Evolutionary conservation across 164 flowering plant species (phyloP).

Genomic region (Macadamia integrifolia): DNA sequence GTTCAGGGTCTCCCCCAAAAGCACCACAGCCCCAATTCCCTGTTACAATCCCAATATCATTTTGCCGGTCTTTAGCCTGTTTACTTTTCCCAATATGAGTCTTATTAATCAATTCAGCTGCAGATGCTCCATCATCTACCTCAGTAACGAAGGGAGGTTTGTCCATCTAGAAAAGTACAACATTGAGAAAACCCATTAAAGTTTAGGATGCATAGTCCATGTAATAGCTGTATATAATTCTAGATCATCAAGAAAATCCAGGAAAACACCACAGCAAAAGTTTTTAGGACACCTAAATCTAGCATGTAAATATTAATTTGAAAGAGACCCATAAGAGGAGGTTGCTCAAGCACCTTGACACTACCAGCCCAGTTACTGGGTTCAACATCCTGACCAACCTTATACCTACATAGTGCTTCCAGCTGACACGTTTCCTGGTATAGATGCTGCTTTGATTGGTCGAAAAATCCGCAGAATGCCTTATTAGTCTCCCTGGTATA

Average conservation of each 20-base stretch:
- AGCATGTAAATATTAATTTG: background rate
- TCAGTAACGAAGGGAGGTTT: constrained; percentile 20
- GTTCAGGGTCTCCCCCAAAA: constrained; percentile 88
- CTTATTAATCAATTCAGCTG: constrained; percentile 9
- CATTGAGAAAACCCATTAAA: background rate
- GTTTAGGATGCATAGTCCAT: too few relatives aligned
- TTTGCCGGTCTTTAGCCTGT: constrained; percentile 19
- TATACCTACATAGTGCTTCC: constrained; percentile 10
- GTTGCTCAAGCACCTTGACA: constrained; percentile 12
- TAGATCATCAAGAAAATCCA: constrained; percentile 1
- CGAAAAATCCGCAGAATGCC: constrained; percentile 85
- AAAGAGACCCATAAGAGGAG: background rate
- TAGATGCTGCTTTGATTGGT: constrained; percentile 34
- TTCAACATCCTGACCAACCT: constrained; percentile 8
- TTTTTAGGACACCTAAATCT: background rate
- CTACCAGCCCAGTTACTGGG: background rate
- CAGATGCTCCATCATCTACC: constrained; percentile 14
- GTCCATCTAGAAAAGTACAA: constrained; percentile 12
- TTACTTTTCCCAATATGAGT: constrained; percentile 3
- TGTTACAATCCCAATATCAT: constrained; percentile 63
- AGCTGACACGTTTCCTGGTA: constrained; percentile 25
- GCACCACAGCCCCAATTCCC: constrained; percentile 99
- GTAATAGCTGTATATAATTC: background rate
- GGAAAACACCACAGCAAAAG: background rate
- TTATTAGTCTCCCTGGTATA: constrained; percentile 70